Conservation (phyloP, 2,329 filamentous ascomycete genomes). For the Aschersonia sp. region DNA sequence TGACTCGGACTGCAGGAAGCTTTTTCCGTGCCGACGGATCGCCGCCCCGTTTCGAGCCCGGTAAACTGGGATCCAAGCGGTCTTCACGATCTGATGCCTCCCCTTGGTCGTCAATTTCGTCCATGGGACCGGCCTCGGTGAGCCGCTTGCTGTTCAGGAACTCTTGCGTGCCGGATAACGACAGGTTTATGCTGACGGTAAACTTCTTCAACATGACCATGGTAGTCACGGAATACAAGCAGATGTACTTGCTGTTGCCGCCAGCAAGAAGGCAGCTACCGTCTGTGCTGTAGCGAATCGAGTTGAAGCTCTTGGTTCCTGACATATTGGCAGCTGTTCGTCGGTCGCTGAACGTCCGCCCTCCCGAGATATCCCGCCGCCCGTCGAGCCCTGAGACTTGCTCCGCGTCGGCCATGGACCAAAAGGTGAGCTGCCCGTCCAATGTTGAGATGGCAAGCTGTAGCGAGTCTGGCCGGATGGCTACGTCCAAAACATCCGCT, state of each 20-base stretch:
- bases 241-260: conserved; percentile 98
- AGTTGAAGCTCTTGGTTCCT: conserved; percentile 80
- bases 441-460: conserved; percentile 87
- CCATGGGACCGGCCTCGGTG: conserved; percentile 77
- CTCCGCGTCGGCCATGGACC: conserved; percentile 77
- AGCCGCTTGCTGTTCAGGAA: conserved; percentile 87
- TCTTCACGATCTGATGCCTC: conserved; percentile 85
- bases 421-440: conserved; percentile 90
- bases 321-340: conserved; percentile 82
- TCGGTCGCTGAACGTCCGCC: conserved; percentile 75
- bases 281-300: conserved; percentile 82
- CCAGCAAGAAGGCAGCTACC: conserved; percentile 80
- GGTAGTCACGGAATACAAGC: conserved; percentile 86
- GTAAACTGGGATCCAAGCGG: conserved; percentile 63
- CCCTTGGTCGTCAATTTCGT: conserved; percentile 73
- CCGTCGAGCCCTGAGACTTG: conserved; percentile 82
- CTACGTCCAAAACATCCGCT: conserved; percentile 76
- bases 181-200: conserved; percentile 91
- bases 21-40: conserved; percentile 69
- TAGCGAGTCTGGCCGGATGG: conserved; percentile 77
- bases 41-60: conserved; percentile 70
- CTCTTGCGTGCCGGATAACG: conserved; percentile 88
- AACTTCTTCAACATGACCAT: conserved; percentile 89
- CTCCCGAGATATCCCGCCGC: conserved; percentile 82
- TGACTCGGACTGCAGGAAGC: conserved; percentile 71